Base-by-base conservation (phyloP, 306 rosid genomes). In the Cicer pinnatifidum region DNA sequence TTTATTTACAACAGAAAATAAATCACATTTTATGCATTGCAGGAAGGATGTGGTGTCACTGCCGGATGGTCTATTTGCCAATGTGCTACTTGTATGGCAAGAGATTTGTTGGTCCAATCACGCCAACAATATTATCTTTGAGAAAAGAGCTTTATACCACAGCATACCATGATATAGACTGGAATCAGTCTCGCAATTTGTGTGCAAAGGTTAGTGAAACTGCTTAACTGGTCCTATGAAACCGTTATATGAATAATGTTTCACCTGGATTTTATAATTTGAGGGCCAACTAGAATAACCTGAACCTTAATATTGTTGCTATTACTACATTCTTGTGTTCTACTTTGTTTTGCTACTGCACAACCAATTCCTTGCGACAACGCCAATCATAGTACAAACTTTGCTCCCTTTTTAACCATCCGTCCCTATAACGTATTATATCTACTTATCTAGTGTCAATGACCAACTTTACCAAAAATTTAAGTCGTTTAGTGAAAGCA, bases 11-110 rank as follows among this genome's bases (percentile, higher is more conserved):
- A 60, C 46, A n/a, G 13, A 47, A 38, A 66, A 38, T 9, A 53
- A 53, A 35, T 51, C 11, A 86, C 57, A 62, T 44, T 56, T 68
- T 57, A 17, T 67, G 37, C 67, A 74, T 58, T 83, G 72, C 88
- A 92, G 97, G 97, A 84, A 92, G 94, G 79, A 92, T 92, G 97
- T 90, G 97, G 97, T 92, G 97, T 82, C 97, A 92, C 77, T 92
- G 97, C 76, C 84, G 96, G 67, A 90, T 92, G 97, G 97, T 92
- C 56, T 92, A 92, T 84, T 80, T 92, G 85, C 97, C 97, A 57
- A 90, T 92, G 97, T 92, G 89, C 13, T 92, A 88, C 92, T 83
- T 92, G 48, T 92, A 92, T 75, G 97, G 96, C 69, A 92, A 87
- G 88, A 87, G 96, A 80, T 88, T 92, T 92, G 96, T 92, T 7